Percentiles rank a stretch among this genome's conserved stretches.
Evolutionary conservation across 2,329 filamentous ascomycete species (phyloP).

Genomic region (Thermomyces lanuginosus): DNA sequence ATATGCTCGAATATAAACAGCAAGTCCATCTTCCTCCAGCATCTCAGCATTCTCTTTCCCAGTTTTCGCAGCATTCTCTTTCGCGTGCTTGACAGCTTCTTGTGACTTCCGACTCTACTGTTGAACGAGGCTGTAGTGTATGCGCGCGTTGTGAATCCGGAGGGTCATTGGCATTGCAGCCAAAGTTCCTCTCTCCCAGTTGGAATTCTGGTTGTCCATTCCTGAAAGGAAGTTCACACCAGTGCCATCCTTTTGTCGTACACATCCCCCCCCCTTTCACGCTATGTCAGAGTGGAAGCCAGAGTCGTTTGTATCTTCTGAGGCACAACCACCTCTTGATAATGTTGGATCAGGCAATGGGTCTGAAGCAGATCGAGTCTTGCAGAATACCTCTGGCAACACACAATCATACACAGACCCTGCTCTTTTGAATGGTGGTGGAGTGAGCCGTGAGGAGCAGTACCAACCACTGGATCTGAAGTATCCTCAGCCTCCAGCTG

Average conservation of each 20-base stretch:
- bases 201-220: constrained; percentile 26
- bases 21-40: constrained; percentile 22
- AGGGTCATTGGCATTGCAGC: constrained; percentile 22
- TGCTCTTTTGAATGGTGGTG: constrained; percentile 14
- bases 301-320: constrained; percentile 23
- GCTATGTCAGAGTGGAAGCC: constrained; percentile 27
- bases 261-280: constrained; percentile 17
- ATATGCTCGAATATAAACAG: constrained; percentile 27
- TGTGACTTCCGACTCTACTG: too few relatives aligned
- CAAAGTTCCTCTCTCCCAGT: constrained; percentile 15
- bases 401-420: constrained; percentile 24
- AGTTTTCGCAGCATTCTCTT: constrained; percentile 29
- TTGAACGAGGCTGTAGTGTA: too few relatives aligned
- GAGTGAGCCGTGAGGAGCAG: constrained; percentile 18
- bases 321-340: constrained; percentile 19
- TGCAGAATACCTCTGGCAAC: constrained; percentile 30
- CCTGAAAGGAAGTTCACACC: constrained; percentile 22
- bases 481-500: constrained; percentile 17
- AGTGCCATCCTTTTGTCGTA: too few relatives aligned
- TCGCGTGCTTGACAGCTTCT: constrained; percentile 23
- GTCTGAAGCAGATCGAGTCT: constrained; percentile 15
- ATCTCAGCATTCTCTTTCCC: constrained; percentile 26
- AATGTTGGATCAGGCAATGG: constrained; percentile 16
- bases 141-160: constrained; percentile 19
- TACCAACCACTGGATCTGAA: constrained; percentile 21